Conservation (phyloP, 495 filamentous ascomycete genomes). For the Penicillium waksmanii region DNA sequence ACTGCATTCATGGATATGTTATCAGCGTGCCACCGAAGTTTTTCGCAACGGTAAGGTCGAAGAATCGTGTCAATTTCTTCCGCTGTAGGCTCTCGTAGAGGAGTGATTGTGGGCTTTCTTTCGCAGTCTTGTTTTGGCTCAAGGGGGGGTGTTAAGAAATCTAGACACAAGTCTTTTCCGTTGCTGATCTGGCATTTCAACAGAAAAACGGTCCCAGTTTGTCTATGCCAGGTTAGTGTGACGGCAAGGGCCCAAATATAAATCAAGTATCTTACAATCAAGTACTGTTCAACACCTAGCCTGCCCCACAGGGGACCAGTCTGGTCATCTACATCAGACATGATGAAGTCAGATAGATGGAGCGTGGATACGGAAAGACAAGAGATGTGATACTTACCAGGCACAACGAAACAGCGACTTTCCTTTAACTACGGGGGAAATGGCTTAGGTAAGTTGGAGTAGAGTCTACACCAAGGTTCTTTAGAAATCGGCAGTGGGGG, state of each 20-base stretch:
- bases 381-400: too few relatives aligned
- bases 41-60: conserved; percentile 3
- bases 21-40: neutral
- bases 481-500: too few relatives aligned
- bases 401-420: too few relatives aligned
- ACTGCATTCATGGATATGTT: neutral
- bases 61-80: conserved; percentile 11
- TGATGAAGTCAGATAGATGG: neutral
- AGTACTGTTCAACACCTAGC: conserved; percentile 6
- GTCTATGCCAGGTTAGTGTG: neutral
- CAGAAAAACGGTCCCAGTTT: conserved; percentile 11
- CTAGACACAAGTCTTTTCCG: neutral
- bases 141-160: conserved; percentile 2
- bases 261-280: neutral
- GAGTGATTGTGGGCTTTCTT: too few relatives aligned
- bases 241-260: neutral
- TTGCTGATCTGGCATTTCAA: conserved; percentile 6
- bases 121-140: neutral
- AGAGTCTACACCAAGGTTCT: too few relatives aligned
- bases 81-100: neutral
- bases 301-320: conserved; percentile 6
- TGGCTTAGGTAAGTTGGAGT: too few relatives aligned
- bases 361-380: too few relatives aligned
- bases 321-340: neutral
- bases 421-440: too few relatives aligned